Evolutionary conservation across 768 basidiomycete species (phyloP).

Genomic region (Leccinellum rugosiceps): DNA sequence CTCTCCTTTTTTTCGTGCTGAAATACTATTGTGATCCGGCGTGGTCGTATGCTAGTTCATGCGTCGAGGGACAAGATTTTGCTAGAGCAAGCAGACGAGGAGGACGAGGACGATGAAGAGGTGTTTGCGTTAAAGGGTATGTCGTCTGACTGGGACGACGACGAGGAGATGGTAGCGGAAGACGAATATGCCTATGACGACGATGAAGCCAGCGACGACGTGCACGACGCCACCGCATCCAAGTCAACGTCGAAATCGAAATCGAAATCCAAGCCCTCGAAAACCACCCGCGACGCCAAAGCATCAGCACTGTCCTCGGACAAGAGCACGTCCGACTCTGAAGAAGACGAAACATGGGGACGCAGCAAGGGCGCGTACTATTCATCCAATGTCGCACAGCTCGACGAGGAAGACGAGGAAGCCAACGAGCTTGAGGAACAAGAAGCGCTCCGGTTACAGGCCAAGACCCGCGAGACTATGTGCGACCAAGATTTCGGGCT

Average conservation of each 20-base stretch:
- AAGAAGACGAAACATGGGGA: conserved; percentile 71
- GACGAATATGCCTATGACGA: conserved; percentile 32
- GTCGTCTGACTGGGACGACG: conserved; percentile 28
- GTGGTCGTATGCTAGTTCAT: conserved; percentile 51
- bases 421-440: conserved; percentile 84
- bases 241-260: conserved; percentile 7
- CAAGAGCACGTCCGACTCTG: conserved; percentile 19
- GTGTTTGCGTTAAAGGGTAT: conserved; percentile 74
- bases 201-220: conserved; percentile 18
- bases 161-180: conserved; percentile 40
- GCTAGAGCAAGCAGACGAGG: conserved; percentile 56
- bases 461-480: conserved; percentile 68
- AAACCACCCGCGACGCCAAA: conserved; percentile 12
- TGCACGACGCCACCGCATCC: conserved; percentile 9
- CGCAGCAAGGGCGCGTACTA: conserved; percentile 78
- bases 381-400: conserved; percentile 74
- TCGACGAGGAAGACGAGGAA: conserved; percentile 88
- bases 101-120: conserved; percentile 65
- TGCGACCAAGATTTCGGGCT: conserved; percentile 83
- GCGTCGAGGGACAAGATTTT: conserved; percentile 71
- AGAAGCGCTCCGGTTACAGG: conserved; percentile 78
- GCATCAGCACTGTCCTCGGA: conserved; percentile 4
- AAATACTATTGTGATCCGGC: background rate
- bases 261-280: conserved; percentile 10
- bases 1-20: background rate